Evolutionary conservation across 78 protist species (phyloP).

Genomic region (Dictyostelium capitatum): DNA sequence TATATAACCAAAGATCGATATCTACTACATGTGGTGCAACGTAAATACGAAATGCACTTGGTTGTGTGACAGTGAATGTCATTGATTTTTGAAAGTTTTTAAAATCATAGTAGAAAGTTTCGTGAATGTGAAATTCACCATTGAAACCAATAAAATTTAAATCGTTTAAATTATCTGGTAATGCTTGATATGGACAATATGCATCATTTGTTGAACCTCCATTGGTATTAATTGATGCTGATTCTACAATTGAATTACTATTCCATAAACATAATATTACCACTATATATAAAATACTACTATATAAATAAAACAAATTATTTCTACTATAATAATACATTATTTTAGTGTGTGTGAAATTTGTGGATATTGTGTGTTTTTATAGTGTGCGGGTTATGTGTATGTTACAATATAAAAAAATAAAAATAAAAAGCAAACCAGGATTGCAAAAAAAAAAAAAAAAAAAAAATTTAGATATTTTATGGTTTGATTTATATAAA

Average conservation of each 20-base stretch:
- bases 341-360: not conserved
- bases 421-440: too few species aligned
- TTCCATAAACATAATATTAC: slow-evolving; percentile 17
- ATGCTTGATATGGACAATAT: slow-evolving; percentile 57
- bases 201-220: slow-evolving; percentile 24
- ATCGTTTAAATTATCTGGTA: slow-evolving; percentile 26
- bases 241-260: slow-evolving; percentile 23
- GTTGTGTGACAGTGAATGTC: not conserved
- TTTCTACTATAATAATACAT: slow-evolving; percentile 3
- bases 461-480: too few species aligned
- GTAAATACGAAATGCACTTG: slow-evolving; percentile 58
- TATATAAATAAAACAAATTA: slow-evolving; percentile 14
- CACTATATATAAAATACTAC: slow-evolving; percentile 25
- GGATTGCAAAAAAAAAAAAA: too few species aligned
- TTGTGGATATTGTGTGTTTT: too few species aligned
- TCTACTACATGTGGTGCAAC: slow-evolving; percentile 62
- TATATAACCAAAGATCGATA: slow-evolving; percentile 70
- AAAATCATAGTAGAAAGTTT: slow-evolving; percentile 52
- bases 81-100: slow-evolving; percentile 17
- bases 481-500: not conserved
- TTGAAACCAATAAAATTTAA: slow-evolving; percentile 45
- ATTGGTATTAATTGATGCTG: not conserved
- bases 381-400: too few species aligned
- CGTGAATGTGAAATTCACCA: slow-evolving; percentile 46
- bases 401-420: too few species aligned